Conservation (phyloP, 1,284 basidiomycete genomes). For the Cutaneotrichosporon sp. region DNA sequence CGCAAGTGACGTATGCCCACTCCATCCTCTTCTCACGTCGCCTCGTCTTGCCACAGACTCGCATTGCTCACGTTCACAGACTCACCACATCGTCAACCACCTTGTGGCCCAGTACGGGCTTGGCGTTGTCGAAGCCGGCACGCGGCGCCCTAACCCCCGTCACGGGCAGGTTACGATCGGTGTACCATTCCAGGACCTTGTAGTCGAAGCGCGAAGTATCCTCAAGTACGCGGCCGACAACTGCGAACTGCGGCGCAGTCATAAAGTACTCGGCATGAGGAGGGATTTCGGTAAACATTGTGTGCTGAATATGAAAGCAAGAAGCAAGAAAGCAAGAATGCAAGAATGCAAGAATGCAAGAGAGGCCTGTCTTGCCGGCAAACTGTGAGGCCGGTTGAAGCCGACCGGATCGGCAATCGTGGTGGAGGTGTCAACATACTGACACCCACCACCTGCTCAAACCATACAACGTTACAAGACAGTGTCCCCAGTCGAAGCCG, state of each 20-base stretch:
- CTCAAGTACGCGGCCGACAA: slow-evolving; percentile 42
- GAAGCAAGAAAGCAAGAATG: background rate
- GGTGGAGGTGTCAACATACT: background rate
- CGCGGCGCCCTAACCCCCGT: slow-evolving; percentile 61
- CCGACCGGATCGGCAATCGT: background rate
- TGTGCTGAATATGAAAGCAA: background rate
- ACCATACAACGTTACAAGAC: too few relatives aligned
- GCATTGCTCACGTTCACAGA: slow-evolving; percentile 35
- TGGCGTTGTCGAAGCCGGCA: slow-evolving; percentile 24
- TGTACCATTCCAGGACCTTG: slow-evolving; percentile 65
- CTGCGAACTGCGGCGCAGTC: slow-evolving; percentile 40
- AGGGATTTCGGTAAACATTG: background rate
- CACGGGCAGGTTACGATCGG: slow-evolving; percentile 56
- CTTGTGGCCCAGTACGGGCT: slow-evolving; percentile 38
- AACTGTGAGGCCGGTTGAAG: background rate
- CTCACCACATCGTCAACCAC: slow-evolving; percentile 39
- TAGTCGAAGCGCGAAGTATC: slow-evolving; percentile 43
- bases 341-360: background rate
- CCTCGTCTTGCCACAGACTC: background rate
- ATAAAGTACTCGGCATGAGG: slow-evolving; percentile 30
- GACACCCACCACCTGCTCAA: background rate
- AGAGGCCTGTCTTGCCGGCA: too few relatives aligned
- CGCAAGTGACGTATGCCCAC: too few relatives aligned
- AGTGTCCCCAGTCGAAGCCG: background rate
- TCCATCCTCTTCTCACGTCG: background rate